phyloP scores from a whole-genome alignment of 2,329 filamentous ascomycete genomes.

The Xylariaceae sp. region DNA sequence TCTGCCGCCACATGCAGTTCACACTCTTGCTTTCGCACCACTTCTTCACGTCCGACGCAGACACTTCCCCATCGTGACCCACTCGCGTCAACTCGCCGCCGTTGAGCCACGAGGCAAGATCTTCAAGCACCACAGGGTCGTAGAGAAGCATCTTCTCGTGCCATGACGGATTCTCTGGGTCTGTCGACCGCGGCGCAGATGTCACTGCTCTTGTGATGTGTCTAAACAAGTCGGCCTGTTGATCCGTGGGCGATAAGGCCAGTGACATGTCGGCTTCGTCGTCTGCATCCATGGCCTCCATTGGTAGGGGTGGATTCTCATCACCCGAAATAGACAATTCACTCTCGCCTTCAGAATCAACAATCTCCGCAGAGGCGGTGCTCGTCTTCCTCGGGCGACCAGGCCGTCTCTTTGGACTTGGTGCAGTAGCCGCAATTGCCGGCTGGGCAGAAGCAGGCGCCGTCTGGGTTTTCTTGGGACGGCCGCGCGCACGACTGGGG shows the following conservation, averaged over 20 bases:
- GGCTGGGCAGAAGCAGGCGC: neutral
- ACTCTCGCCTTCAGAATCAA: conserved; percentile 44
- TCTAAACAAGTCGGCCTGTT: conserved; percentile 47
- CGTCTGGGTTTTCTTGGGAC: conserved; percentile 7
- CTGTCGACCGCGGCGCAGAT: conserved; percentile 46
- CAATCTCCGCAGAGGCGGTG: conserved; percentile 43
- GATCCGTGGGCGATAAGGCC: conserved; percentile 41
- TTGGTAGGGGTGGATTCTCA: conserved; percentile 39
- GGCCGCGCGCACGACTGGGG: conserved; percentile 10
- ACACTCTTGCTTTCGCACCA: conserved; percentile 90
- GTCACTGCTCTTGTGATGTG: conserved; percentile 56
- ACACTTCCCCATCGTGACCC: conserved; percentile 65
- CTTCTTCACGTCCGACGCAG: conserved; percentile 66
- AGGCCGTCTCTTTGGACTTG: conserved; percentile 21
- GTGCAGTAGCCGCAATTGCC: neutral
- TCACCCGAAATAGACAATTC: conserved; percentile 36
- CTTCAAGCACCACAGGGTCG: conserved; percentile 85
- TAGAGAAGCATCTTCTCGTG: conserved; percentile 92
- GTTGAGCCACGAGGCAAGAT: conserved; percentile 81
- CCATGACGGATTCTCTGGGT: conserved; percentile 64
- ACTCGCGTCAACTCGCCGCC: conserved; percentile 61
- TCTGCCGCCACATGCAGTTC: conserved; percentile 74
- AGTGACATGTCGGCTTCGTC: conserved; percentile 43
- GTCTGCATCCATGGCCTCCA: conserved; percentile 35
- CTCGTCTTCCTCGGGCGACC: conserved; percentile 30